A percentile compares a stretch with the other conserved stretches of the same genome.
These are phyloP conservation scores for Fusarium nurragi DNA, from an alignment of 2,329 filamentous ascomycete species.

Conservation along the genomic window DNA sequence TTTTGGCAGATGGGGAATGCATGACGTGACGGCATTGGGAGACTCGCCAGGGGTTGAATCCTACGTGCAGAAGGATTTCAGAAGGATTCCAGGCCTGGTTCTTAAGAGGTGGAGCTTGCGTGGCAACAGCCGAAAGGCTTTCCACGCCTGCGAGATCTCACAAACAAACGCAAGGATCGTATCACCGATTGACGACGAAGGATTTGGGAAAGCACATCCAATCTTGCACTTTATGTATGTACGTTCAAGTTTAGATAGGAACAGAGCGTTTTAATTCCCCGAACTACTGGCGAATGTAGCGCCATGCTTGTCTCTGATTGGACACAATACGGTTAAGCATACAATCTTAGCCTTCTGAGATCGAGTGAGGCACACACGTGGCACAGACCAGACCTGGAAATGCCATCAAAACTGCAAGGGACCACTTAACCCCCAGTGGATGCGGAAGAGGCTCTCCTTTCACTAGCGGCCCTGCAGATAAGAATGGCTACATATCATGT, in stretches of 20 bases:
- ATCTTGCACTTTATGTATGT: too few species aligned
- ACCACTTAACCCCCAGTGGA: neutral
- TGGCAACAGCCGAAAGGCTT: neutral
- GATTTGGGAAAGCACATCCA: too few species aligned
- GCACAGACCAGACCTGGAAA: neutral
- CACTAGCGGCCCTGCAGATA: neutral
- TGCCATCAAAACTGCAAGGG: neutral
- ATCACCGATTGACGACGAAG: too few species aligned
- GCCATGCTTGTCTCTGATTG: neutral
- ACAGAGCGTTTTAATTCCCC: neutral
- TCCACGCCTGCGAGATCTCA: neutral
- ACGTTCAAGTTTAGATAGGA: too few species aligned
- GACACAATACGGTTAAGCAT: too few species aligned
- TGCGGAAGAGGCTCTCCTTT: neutral
- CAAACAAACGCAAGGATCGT: neutral
- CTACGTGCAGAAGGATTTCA: neutral
- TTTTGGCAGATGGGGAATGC: neutral
- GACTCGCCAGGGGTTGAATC: neutral
- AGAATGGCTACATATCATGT: conserved; percentile 4
- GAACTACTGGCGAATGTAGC: neutral
- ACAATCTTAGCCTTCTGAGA: too few species aligned
- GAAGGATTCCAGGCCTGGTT: neutral
- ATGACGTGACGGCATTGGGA: neutral
- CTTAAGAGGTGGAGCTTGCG: neutral
- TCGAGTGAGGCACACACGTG: too few species aligned